Evolutionary conservation across 108 stramenopile genomes (phyloP), one percentile per base, ranked within the genome.

Genomic region (Cyclostephanos tholiformis): DNA sequence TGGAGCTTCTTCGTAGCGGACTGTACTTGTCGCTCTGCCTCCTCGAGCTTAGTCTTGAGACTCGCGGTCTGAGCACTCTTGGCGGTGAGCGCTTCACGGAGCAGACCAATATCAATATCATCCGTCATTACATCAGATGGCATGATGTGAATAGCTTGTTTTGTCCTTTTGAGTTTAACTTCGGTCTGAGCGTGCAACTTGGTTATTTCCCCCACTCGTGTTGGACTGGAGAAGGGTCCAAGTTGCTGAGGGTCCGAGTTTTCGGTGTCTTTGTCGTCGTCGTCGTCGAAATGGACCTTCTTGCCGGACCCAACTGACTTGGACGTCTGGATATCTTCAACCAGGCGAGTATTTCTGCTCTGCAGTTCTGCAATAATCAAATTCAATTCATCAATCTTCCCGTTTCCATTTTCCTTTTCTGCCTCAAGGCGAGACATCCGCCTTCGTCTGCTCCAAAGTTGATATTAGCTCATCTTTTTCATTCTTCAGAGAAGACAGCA

Each of bases 11-110:
- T 50, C 32, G 41, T 41, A 5, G 41, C 41, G 41, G 41, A 41
- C 1, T 41, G 41, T 10, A 10, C 41, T 10, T 12, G 41, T 41
- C 41, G 41, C 9, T 41, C 41, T 17, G 65, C 65, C 46, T 61
- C 51, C 19, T 35, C 29, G 14, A 82, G 74, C 51, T 82, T 53
- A n/a, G 30, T 36, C 32, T 82, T 82, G 35, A 82, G 74, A 27
- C 64, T 70, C 20, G 51, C 22, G 0, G 71, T 65, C 63, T 82
- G 80, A 20, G 80, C 52, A 63, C 80, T 75, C 65, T 82, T 82
- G 20, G 80, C 65, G 14, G 80, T 74, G 14, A 82, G 74, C 0
- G 80, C 80, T 38, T 75, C 69, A 39, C 80, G 74, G 12, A 82
- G 69, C 0, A 82, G 51, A 30, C 56, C 69, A 67, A 75, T 75